Base-by-base conservation (phyloP, 352 stramenopile genomes). In the Phytophthora litchii region DNA sequence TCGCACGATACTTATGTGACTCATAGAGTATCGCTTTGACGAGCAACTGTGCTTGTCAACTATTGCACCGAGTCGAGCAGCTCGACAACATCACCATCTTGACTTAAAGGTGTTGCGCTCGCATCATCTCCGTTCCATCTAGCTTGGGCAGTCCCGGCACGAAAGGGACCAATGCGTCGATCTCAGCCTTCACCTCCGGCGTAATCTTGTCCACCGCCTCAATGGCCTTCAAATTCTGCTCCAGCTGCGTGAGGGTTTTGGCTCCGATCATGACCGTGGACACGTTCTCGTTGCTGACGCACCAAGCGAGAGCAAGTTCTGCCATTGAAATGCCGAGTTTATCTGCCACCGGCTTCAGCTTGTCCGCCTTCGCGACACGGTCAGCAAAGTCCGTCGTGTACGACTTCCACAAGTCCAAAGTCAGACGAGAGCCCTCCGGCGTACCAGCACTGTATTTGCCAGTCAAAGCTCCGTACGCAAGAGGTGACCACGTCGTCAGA, bases 391-490 rank as follows among this genome's bases (percentile, higher is more conserved):
- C 36, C 1, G 36, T 37, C 34, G 67, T 29, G 49, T 71, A 53
- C 6, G 50, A 41, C 60, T 77, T 78, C 44, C 60, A 53, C 1
- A 69, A 38, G 35, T 78, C 63, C 40, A 62, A n/a, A n/a, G n/a
- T 75, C 34, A 81, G 37, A 42, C 68, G 78, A n/a, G 64, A 90
- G 21, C 62, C 78, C 0, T 80, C 76, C 3, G 74, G 70, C 14
- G 76, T 78, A 1, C 72, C 77, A 14, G 70, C 64, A 48, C 73
- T 84, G 76, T 91, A 92, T 61, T 91, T 92, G 54, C 81, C 81
- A 20, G 83, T 88, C 1, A 92, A 57, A 16, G 85, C 54, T 10
- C 83, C 81, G 17, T 55, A 83, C 0, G 69, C 64, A 4, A 92
- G 54, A 4, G 80, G 80, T 20, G 72, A 87, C 77, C 77, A 92